A percentile compares a stretch with the other conserved stretches of the same genome.
phyloP scores from a whole-genome alignment of 2,329 filamentous ascomycete genomes.

The Claviceps africana region DNA sequence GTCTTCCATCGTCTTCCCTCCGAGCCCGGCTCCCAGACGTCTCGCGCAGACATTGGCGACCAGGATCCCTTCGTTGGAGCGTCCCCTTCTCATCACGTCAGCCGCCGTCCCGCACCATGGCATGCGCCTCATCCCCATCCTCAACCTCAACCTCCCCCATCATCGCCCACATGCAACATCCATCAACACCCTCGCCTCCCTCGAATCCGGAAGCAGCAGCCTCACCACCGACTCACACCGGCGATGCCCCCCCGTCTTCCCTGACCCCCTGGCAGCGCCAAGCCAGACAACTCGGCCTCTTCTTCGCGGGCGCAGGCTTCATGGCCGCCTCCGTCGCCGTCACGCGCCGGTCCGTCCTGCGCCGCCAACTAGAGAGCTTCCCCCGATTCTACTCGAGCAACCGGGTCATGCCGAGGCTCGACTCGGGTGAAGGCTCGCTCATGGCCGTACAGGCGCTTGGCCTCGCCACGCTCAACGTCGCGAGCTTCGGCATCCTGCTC shows the following conservation, averaged over 20 bases:
- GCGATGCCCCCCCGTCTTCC: constrained; percentile 14
- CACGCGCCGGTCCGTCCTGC: constrained; percentile 54
- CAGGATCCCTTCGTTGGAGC: constrained; percentile 1
- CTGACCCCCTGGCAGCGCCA: constrained; percentile 29
- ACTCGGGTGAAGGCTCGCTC: constrained; percentile 24
- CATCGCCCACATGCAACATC: constrained; percentile 1
- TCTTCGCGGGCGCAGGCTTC: constrained; percentile 63
- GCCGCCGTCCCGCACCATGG: neutral
- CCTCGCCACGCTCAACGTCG: constrained; percentile 74
- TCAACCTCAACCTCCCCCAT: too few species aligned
- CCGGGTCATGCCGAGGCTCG: constrained; percentile 18
- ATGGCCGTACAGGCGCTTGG: constrained; percentile 75
- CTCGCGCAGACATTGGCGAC: too few species aligned
- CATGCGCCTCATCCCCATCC: constrained; percentile 1
- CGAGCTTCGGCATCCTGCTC: constrained; percentile 59
- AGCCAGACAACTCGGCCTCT: constrained; percentile 50
- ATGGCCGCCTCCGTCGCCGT: constrained; percentile 57
- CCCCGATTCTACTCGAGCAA: constrained; percentile 62
- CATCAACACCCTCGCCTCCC: constrained; percentile 4
- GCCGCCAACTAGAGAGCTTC: constrained; percentile 44
- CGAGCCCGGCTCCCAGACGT: too few species aligned
- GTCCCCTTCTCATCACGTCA: neutral
- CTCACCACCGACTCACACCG: constrained; percentile 5
- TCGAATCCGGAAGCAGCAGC: constrained; percentile 5
- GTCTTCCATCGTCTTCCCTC: too few species aligned